phyloP scores from a whole-genome alignment of 495 filamentous ascomycete species.

The Hypoxylon rickii region DNA sequence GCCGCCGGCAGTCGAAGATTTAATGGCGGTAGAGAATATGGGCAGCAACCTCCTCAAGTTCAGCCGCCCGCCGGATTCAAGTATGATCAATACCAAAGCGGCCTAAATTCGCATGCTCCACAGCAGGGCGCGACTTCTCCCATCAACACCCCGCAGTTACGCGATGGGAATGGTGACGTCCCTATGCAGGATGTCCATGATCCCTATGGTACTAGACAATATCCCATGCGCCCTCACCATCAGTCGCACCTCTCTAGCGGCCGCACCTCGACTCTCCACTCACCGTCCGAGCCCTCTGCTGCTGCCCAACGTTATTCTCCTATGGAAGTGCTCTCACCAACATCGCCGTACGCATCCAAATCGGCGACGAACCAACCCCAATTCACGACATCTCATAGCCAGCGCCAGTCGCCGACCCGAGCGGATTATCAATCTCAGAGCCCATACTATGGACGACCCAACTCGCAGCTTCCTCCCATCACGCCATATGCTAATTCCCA shows the following conservation, averaged over 20 bases:
- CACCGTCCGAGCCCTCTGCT: conserved; percentile 74
- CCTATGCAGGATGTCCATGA: conserved; percentile 89
- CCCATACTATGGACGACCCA: conserved; percentile 56
- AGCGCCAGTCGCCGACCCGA: conserved; percentile 57
- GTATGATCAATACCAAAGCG: conserved; percentile 73
- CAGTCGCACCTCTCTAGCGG: conserved; percentile 58
- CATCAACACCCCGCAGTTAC: conserved; percentile 65
- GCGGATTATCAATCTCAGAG: conserved; percentile 52
- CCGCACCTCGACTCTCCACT: conserved; percentile 55
- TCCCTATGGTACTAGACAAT: conserved; percentile 79
- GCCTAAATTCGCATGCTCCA: conserved; percentile 58
- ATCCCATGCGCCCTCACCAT: conserved; percentile 72
- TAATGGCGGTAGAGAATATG: conserved; percentile 54
- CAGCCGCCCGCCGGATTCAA: conserved; percentile 71
- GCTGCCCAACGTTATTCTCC: conserved; percentile 93
- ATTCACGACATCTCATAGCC: conserved; percentile 45
- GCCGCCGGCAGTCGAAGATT: conserved; percentile 53
- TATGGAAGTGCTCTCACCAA: conserved; percentile 76
- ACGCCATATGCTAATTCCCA: conserved; percentile 66
- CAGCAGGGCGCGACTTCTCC: conserved; percentile 67
- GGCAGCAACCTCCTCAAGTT: conserved; percentile 54
- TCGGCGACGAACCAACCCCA: conserved; percentile 44
- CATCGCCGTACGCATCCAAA: conserved; percentile 55
- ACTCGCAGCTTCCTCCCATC: conserved; percentile 70
- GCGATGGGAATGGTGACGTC: conserved; percentile 81